Base-by-base conservation (phyloP, 768 basidiomycete genomes). In the Phylloporus rhodoxanthus region DNA sequence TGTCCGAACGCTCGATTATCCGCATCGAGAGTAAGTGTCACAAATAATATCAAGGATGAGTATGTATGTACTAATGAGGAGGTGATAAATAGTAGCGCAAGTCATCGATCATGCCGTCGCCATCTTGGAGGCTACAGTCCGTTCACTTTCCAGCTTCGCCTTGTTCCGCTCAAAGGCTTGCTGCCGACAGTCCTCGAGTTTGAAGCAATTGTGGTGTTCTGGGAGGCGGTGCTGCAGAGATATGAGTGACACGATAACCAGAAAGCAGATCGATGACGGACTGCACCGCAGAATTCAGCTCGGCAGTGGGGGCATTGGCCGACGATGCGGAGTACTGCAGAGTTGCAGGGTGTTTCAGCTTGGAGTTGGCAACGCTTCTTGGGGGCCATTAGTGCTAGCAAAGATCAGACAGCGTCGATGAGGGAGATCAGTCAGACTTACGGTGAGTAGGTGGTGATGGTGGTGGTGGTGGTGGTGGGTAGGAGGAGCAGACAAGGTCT, bases 151-250 rank as follows among this genome's bases (percentile, higher is more conserved):
- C 50, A 93, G 72, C 72, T 88, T 88, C 45, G 72, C 76, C 80
- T 92, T 91, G 75, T 93, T 92, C 62, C 80, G 77, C 57, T 90
- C 82, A 64, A 91, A 93, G 17, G 91, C 91, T 68, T 89, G 85
- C 67, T 90, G 85, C 55, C 85, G 75, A 71, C 91, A 93, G 67
- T 84, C 84, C 64, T 87, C 84, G 54, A 94, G 72, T 53, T 91
- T 85, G 57, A 80, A 78, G 72, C 91, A 94, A 48, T 78, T 77
- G 67, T 94, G 91, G 58, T 89, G 87, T 65, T 93, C 91, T 7
- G 91, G 90, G 55, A 94, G 76, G 52, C 91, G 87, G 64, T 93
- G 91, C 87, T 92, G 21, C 41, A 28, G 37, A 21, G 48, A 56
- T 48, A 36, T 59, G 37, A 60, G 48, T 46, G 39, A 25, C 39